Evolutionary conservation across 352 stramenopile genomes (phyloP).

Genomic region (Phytopythium boreale): DNA sequence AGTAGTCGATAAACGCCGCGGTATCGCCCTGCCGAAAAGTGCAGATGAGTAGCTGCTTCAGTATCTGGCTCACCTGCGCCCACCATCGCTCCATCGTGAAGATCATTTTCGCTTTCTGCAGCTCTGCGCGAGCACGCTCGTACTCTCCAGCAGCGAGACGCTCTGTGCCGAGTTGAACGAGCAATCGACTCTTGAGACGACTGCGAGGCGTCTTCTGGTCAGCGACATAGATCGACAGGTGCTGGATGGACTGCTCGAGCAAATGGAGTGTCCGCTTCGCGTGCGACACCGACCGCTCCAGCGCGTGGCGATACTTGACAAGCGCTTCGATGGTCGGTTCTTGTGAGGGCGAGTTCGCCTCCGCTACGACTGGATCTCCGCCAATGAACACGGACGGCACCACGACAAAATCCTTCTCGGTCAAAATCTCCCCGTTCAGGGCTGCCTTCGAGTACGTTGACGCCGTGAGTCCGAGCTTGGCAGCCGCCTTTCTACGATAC

Average conservation of each 20-base stretch:
- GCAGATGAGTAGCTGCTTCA: conserved; percentile 74
- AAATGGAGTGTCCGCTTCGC: conserved; percentile 71
- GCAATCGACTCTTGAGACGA: conserved; percentile 72
- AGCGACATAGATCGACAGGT: conserved; percentile 64
- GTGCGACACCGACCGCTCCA: conserved; percentile 61
- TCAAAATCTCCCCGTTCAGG: conserved; percentile 19
- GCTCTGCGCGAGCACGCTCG: conserved; percentile 53
- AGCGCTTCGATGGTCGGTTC: conserved; percentile 55
- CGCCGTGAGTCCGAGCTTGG: conserved; percentile 43
- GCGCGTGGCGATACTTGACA: conserved; percentile 58
- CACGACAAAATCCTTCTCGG: conserved; percentile 63
- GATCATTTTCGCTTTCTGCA: conserved; percentile 64
- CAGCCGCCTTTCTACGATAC: conserved; percentile 62
- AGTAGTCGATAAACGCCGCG: conserved; percentile 71
- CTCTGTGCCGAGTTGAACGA: conserved; percentile 74
- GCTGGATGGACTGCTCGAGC: conserved; percentile 72
- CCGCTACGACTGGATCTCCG: conserved; percentile 61
- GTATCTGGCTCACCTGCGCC: conserved; percentile 64
- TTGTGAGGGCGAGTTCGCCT: conserved; percentile 26
- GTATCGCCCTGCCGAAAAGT: conserved; percentile 73
- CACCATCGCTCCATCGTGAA: conserved; percentile 72
- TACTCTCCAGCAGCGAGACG: conserved; percentile 68
- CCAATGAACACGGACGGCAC: conserved; percentile 69
- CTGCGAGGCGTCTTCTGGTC: conserved; percentile 60
- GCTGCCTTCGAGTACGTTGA: conserved; percentile 15